Evolutionary conservation across 306 rosid species (phyloP), one percentile per base, ranked within the genome.

Genomic region (Cucumis cinereus): DNA sequence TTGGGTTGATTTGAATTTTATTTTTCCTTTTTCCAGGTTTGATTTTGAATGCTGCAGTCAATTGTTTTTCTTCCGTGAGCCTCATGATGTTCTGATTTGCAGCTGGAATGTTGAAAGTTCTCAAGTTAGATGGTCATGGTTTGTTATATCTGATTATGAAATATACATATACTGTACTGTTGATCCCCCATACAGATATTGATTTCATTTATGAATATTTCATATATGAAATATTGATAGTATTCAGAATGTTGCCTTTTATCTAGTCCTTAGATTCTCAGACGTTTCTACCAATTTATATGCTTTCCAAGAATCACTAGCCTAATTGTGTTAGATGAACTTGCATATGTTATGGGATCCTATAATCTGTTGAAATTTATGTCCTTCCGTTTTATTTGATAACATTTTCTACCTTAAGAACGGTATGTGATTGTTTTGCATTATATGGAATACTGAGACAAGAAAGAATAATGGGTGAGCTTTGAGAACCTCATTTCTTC

Each of bases 141-240:
- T 66, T 70, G 41, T 70, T 58, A 70, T 70, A 70, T 47, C 75
- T 70, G 75, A 58, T 70, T 70, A 45, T 26, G 75, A 70, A 70
- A 70, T 70, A 24, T 23, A 24, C 58, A 26, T 70, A 47, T 16
- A 15, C 9, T 26, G 56, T 13, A 49, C 6, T 49, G n/a, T 50
- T 50, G 20, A 50, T 50, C 55, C n/a, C 55, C 55, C 55, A 16
- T 50, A 50, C 55, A 50, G 17, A 16, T 50, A 50, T 16, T 50
- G 55, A 49, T 49, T 49, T 49, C 54, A 49, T 49, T 14, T 11
- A 43, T 43, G 49, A 43, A 10, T 12, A 50, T 50, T 50, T 50
- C 52, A 45, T 45, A 45, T 45, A 13, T 45, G 52, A 50, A 50
- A 50, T 50, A 50, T 50, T 50, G 16, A 16, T 1, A 16, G 55